phyloP scores from a whole-genome alignment of 345 rosid species.

The Citrus sinensis region DNA sequence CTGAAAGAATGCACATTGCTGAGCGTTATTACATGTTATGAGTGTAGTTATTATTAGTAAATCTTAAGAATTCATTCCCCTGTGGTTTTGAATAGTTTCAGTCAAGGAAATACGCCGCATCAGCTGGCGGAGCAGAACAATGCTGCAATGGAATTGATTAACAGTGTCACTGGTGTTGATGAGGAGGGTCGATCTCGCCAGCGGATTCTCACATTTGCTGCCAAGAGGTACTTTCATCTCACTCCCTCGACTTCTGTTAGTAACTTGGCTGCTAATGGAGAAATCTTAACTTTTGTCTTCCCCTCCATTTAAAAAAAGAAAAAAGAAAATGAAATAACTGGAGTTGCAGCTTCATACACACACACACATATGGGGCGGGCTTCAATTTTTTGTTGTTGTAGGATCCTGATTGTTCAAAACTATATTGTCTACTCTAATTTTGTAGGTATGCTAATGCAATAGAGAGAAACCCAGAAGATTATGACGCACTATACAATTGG shows the following conservation, averaged over 20 bases:
- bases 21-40: neutral
- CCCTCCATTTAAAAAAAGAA: neutral
- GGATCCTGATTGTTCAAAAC: neutral
- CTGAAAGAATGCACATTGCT: neutral
- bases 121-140: slow-evolving; percentile 52
- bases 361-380: neutral
- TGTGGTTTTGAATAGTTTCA: slow-evolving; percentile 25
- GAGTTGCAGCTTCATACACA: neutral
- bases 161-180: slow-evolving; percentile 73
- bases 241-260: neutral
- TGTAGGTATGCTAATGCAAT: slow-evolving; percentile 89
- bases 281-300: neutral
- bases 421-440: slow-evolving; percentile 14
- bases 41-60: neutral
- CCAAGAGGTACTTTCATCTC: slow-evolving; percentile 63
- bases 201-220: slow-evolving; percentile 93
- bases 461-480: slow-evolving; percentile 88
- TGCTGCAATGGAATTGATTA: slow-evolving; percentile 88
- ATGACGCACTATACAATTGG: slow-evolving; percentile 98
- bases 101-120: slow-evolving; percentile 64
- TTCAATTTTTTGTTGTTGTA: slow-evolving; percentile 3
- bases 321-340: neutral
- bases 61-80: neutral
- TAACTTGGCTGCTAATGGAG: neutral
- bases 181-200: slow-evolving; percentile 99